Base-by-base conservation (phyloP, 1,284 basidiomycete species). In the Moniliella sp. region DNA sequence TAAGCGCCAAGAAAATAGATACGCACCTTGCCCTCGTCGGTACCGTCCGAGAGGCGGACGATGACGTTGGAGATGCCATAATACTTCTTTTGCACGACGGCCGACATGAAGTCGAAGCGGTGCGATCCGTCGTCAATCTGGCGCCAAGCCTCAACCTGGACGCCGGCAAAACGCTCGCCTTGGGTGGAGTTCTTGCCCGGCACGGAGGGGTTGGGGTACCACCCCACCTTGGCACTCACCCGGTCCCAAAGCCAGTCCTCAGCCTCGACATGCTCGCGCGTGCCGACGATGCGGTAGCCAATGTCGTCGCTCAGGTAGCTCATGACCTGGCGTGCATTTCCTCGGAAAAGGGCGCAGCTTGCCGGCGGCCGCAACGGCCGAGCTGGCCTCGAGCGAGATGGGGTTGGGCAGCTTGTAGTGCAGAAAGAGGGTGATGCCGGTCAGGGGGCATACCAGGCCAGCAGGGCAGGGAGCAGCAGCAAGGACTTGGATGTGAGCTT, bases 201-300 rank as follows among this genome's bases (percentile, higher is more conserved):
- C 21, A 23, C n/a, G 21, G 8, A 7, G 7, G 21, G 8, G n/a
- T 23, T 23, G 9, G n/a, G 5, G 39, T 58, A 53, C 32, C 28
- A 39, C 9, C 38, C 75, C 65, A 19, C 64, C 66, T 5, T 65
- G 63, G 23, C 68, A 62, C 15, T 50, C 53, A 76, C 75, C 47
- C 77, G 69, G 27, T 67, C 61, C 13, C 76, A 55, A 66, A 91
- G 74, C 73, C 83, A 93, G 25, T 69, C 64, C 48, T 93, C 84
- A 4, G 78, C 83, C 16, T 73, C 62, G 0, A 79, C 74, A 62
- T 93, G 83, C 58, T 93, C 79, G 25, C 69, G 67, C 0, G 84
- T 88, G 1, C 88, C 88, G 11, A 91, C 80, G 0, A 80, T 88
- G 26, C 88, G 70, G 63, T 76, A 94, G 3, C 86, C 86, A 37